Conservation (phyloP, 192 early-diverging fungal genomes). For the Dissophora globulifera region DNA sequence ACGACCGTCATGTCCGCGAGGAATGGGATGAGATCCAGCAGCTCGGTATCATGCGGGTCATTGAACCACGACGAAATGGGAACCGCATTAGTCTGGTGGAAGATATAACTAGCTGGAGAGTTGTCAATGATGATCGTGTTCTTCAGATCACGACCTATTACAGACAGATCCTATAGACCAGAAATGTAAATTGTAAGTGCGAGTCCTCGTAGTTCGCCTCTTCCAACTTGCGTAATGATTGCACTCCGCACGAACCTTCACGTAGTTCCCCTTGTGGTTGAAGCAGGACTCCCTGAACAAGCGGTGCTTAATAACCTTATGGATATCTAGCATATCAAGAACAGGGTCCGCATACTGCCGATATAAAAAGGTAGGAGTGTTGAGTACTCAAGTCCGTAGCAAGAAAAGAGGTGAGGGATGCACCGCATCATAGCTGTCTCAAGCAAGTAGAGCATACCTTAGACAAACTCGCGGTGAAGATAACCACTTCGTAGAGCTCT, state of each 20-base stretch:
- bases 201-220: too few species aligned
- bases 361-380: neutral
- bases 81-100: slow-evolving; percentile 96
- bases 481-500: slow-evolving; percentile 90
- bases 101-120: slow-evolving; percentile 94
- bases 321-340: slow-evolving; percentile 89
- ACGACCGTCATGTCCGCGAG: slow-evolving; percentile 90
- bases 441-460: slow-evolving; percentile 77
- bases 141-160: slow-evolving; percentile 86
- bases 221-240: too few species aligned
- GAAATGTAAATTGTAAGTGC: neutral
- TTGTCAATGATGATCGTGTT: slow-evolving; percentile 95
- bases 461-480: slow-evolving; percentile 94
- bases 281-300: slow-evolving; percentile 97
- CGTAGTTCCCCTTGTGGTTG: slow-evolving; percentile 96
- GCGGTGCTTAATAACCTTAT: slow-evolving; percentile 87
- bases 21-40: slow-evolving; percentile 95
- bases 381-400: too few species aligned
- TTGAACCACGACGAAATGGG: slow-evolving; percentile 97
- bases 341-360: slow-evolving; percentile 97
- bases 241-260: slow-evolving; percentile 69
- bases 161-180: slow-evolving; percentile 77
- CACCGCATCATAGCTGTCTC: too few species aligned
- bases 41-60: slow-evolving; percentile 95
- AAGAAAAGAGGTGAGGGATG: too few species aligned